Conservation (phyloP, 164 flowering plant species). For the Amborella trichopoda region DNA sequence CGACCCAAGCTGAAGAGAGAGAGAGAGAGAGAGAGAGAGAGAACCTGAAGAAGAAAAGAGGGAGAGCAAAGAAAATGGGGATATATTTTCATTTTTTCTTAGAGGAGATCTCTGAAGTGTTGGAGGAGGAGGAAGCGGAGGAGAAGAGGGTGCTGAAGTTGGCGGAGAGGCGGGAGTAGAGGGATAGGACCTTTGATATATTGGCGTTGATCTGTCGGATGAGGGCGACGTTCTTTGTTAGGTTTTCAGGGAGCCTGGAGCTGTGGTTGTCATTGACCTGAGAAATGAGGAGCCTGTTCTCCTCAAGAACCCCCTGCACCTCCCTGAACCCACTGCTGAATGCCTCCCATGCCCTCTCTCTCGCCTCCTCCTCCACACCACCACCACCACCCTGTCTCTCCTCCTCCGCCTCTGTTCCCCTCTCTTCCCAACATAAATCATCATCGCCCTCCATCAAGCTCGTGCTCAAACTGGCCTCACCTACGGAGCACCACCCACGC, state of each 20-base stretch:
- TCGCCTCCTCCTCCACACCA: constrained; percentile 9
- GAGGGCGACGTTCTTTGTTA: constrained; percentile 37
- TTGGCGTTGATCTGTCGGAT: constrained; percentile 46
- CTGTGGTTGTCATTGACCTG: constrained; percentile 58
- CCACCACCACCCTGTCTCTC: not conserved
- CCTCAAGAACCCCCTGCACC: constrained; percentile 46
- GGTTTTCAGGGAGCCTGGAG: constrained; percentile 39
- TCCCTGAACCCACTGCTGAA: constrained; percentile 26
- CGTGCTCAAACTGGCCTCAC: too few species aligned
- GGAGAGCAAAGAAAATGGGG: too few species aligned
- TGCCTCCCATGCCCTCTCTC: constrained; percentile 33
- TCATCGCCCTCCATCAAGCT: too few species aligned
- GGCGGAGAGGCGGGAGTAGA: constrained; percentile 41
- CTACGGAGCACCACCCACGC: too few species aligned
- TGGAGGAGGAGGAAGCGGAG: too few species aligned
- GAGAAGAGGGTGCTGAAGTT: too few species aligned
- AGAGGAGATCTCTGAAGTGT: too few species aligned
- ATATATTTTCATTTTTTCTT: too few species aligned
- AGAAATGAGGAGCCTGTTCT: constrained; percentile 38
- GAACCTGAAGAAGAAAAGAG: too few species aligned
- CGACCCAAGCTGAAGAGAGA: too few species aligned
- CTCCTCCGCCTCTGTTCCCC: constrained; percentile 1
- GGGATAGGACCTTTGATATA: constrained; percentile 31
- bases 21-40: too few species aligned
- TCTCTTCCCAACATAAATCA: not conserved